Base-by-base conservation (phyloP, 208 protist species). In the Crithidia thermophila region DNA sequence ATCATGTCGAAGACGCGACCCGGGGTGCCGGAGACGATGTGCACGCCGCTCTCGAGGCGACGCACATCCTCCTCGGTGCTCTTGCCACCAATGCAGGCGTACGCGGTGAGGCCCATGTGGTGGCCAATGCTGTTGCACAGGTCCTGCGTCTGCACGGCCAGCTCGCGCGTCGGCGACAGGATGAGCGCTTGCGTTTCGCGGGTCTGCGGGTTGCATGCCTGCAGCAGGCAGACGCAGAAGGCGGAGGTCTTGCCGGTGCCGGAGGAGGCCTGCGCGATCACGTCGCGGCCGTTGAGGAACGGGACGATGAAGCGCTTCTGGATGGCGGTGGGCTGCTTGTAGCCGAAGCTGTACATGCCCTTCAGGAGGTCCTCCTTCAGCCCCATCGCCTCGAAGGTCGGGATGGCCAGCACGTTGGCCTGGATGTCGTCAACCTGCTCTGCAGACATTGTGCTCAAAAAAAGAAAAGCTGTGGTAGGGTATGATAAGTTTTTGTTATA, bases 191-290 rank as follows among this genome's bases (percentile, higher is more conserved):
- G 98, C 43, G 91, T 90, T 53, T 91, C 82, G n/a, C 89, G 79
- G 27, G 77, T 45, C 30, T 67, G 74, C 28, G 84, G 31, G 67
- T 99, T 82, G 59, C 98, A 90, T 0, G 64, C 57, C 72, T 98
- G 90, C 16, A 98, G 74, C n/a, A 94, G 78, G 66, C 88, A 85
- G 79, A 99, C 91, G 39, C 89, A 91, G 73, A 99, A 99, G 30
- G 97, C 98, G 21, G 97, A 98, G 9, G 98, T 99, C 86, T 99
- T 99, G 47, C 98, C 99, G 14, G 98, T 99, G 23, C 98, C 98
- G 2, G 98, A 99, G 64, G 98, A 98, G 9, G 98, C 97, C 93
- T 99, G 98, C 16, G 98, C 98, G 72, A 99, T 98, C 3, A 99
- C 75, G 68, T 99, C 98, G 7, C 87, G 81, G 1, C 97, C 93